Percentiles rank a stretch among this genome's conserved stretches.
Conservation (phyloP, 2,329 filamentous ascomycete species). For the Venturia pyrina region DNA sequence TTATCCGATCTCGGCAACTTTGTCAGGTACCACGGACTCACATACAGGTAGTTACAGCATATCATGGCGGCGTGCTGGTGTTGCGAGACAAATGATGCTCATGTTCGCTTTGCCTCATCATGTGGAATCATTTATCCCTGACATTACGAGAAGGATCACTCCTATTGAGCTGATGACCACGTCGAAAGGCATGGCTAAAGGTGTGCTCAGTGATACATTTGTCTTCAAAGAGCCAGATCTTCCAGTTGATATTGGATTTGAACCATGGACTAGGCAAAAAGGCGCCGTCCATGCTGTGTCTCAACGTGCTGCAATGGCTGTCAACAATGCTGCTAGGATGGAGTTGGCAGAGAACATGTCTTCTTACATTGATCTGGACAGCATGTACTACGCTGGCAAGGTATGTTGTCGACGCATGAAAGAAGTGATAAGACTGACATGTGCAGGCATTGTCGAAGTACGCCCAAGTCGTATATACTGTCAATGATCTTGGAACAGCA, state of each 20-base stretch:
- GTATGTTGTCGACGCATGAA: neutral
- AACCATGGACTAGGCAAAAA: slow-evolving; percentile 57
- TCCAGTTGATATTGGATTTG: slow-evolving; percentile 64
- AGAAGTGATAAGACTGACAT: neutral
- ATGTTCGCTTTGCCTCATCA: slow-evolving; percentile 95
- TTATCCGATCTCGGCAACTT: slow-evolving; percentile 54
- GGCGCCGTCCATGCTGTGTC: slow-evolving; percentile 31
- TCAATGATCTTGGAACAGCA: slow-evolving; percentile 45
- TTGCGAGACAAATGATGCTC: slow-evolving; percentile 49
- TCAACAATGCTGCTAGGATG: slow-evolving; percentile 52
- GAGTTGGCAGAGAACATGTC: slow-evolving; percentile 71
- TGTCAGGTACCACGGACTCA: slow-evolving; percentile 49
- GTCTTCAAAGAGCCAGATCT: slow-evolving; percentile 64
- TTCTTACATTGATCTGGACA: slow-evolving; percentile 62
- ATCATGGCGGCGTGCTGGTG: slow-evolving; percentile 59
- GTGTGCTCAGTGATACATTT: slow-evolving; percentile 46
- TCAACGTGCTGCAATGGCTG: slow-evolving; percentile 43
- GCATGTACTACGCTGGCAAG: slow-evolving; percentile 86
- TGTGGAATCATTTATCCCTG: slow-evolving; percentile 57
- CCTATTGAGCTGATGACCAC: slow-evolving; percentile 51
- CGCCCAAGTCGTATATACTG: slow-evolving; percentile 33
- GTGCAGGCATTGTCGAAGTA: slow-evolving; percentile 26
- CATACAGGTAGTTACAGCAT: slow-evolving; percentile 61
- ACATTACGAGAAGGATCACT: slow-evolving; percentile 27
- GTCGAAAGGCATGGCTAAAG: slow-evolving; percentile 72